phyloP scores from a whole-genome alignment of 2,329 filamentous ascomycete species.

The Xylaria sp. region DNA sequence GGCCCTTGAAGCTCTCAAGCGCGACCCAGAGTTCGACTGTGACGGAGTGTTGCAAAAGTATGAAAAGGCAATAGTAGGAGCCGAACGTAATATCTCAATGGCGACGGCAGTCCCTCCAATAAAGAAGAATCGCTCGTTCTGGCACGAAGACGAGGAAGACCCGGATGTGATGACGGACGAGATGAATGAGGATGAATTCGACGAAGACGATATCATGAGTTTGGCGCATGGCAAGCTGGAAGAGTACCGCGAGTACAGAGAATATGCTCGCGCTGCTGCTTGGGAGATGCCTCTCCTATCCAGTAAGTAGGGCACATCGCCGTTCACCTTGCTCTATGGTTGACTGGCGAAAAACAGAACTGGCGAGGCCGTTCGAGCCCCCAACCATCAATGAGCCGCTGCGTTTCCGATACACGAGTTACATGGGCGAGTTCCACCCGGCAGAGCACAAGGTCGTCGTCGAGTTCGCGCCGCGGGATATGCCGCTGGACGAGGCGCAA shows the following conservation, averaged over 20 bases:
- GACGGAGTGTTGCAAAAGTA: constrained; percentile 10
- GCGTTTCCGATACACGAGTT: constrained; percentile 94
- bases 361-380: constrained; percentile 78
- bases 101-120: constrained; percentile 3
- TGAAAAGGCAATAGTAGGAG: constrained; percentile 14
- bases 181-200: constrained; percentile 56
- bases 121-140: constrained; percentile 22
- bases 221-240: constrained; percentile 87
- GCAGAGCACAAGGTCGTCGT: constrained; percentile 93
- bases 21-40: constrained; percentile 1
- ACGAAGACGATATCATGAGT: constrained; percentile 81
- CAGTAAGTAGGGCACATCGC: constrained; percentile 60
- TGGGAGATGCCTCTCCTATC: constrained; percentile 95
- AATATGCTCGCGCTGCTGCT: constrained; percentile 83
- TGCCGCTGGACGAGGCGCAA: constrained; percentile 70
- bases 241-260: constrained; percentile 82
- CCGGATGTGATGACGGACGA: constrained; percentile 32
- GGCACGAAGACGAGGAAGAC: constrained; percentile 35
- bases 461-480: constrained; percentile 77
- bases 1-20: neutral
- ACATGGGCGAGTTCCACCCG: constrained; percentile 92
- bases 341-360: constrained; percentile 55
- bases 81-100: neutral
- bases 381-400: constrained; percentile 71
- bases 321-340: neutral